A percentile compares a stretch with the other conserved stretches of the same genome.
These are phyloP conservation scores for Medicago truncatula DNA, from an alignment of 306 rosid species.

Conservation along the genomic window DNA sequence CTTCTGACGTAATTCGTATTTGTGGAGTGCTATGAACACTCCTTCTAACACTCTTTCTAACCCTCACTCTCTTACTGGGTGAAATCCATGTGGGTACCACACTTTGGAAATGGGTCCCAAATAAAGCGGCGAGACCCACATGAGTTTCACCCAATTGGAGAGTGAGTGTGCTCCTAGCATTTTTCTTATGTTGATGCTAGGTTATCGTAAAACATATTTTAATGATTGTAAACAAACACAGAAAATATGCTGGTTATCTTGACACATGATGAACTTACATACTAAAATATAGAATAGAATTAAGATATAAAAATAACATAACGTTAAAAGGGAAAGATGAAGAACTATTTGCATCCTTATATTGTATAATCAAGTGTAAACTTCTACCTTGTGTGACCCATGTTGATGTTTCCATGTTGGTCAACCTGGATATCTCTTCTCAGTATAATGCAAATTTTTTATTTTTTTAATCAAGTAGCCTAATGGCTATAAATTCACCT, in stretches of 20 bases:
- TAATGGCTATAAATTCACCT: too few relatives aligned
- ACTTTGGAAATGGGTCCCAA: too few relatives aligned
- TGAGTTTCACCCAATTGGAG: too few relatives aligned
- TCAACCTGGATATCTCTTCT: background rate
- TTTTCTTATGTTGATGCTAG: background rate
- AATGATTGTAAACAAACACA: background rate
- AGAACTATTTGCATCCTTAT: constrained; percentile 24
- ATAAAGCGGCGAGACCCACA: too few relatives aligned
- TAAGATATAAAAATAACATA: background rate
- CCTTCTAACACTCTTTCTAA: too few relatives aligned
- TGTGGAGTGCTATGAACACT: too few relatives aligned
- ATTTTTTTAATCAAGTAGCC: too few relatives aligned
- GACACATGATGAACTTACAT: background rate
- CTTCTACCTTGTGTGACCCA: constrained; percentile 10
- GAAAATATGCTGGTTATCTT: background rate
- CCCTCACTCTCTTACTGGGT: too few relatives aligned
- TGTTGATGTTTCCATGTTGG: constrained; percentile 5
- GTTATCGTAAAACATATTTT: constrained; percentile 9
- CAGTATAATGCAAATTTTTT: background rate
- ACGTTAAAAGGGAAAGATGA: background rate
- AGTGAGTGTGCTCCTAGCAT: too few relatives aligned
- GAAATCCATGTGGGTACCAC: too few relatives aligned
- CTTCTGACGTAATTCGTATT: background rate
- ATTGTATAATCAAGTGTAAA: constrained; percentile 11
- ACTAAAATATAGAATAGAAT: constrained; percentile 20